Evolutionary conservation across 2,329 filamentous ascomycete species (phyloP).

Genomic region (Neofusicoccum ribis): DNA sequence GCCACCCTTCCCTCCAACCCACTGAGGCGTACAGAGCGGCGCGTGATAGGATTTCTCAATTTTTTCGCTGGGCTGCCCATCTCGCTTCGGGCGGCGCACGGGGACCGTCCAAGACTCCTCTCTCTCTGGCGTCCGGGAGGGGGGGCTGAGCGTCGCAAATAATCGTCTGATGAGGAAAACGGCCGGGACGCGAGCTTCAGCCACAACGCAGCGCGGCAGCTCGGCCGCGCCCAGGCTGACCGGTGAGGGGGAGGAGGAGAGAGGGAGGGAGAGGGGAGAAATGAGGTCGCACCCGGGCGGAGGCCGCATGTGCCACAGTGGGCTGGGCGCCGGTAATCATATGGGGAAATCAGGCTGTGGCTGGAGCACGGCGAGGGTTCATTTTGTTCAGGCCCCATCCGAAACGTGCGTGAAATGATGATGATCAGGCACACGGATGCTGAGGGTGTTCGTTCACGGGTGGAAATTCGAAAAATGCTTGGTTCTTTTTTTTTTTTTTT

Average conservation of each 20-base stretch:
- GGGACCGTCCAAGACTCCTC: too few species aligned
- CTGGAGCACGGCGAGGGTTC: too few species aligned
- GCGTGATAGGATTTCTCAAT: not conserved
- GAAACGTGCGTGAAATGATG: not conserved
- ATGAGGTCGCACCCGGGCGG: not conserved
- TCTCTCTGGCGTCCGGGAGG: too few species aligned
- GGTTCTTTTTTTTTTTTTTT: too few species aligned
- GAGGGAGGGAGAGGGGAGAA: not conserved
- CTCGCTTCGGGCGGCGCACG: not conserved
- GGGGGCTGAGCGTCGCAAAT: too few species aligned
- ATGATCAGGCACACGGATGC: constrained; percentile 13
- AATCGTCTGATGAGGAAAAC: too few species aligned
- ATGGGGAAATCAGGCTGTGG: too few species aligned
- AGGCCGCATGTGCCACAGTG: not conserved
- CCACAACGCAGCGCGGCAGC: not conserved
- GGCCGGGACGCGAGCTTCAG: not conserved
- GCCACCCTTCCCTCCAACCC: not conserved
- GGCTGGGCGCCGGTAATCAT: too few species aligned
- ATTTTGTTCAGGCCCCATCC: too few species aligned
- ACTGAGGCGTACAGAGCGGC: not conserved
- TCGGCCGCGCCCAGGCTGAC: not conserved
- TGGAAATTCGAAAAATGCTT: not conserved
- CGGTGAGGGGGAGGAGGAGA: not conserved
- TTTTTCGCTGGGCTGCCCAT: not conserved
- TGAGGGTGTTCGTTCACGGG: not conserved